Conservation (phyloP, 2,329 filamentous ascomycete species). For the Helotiales sp. region DNA sequence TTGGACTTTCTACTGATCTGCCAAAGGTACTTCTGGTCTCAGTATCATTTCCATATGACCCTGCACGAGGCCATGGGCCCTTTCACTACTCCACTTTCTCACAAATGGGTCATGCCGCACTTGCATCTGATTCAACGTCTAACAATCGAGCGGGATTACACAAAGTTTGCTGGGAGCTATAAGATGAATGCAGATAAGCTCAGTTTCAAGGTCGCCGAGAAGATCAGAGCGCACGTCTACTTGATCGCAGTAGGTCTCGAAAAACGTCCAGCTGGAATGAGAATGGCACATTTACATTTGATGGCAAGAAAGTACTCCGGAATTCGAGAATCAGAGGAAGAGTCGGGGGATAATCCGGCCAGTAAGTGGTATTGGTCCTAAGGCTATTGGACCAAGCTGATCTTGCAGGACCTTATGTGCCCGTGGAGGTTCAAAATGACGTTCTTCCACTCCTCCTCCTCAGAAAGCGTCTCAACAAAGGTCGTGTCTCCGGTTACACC, state of each 20-base stretch:
- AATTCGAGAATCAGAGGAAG: background rate
- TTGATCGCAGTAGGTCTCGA: constrained; percentile 17
- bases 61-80: constrained; percentile 27
- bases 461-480: too few relatives aligned
- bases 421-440: too few relatives aligned
- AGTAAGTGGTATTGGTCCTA: too few relatives aligned
- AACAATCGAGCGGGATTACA: constrained; percentile 35
- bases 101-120: constrained; percentile 28
- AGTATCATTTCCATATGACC: constrained; percentile 35
- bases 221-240: constrained; percentile 21
- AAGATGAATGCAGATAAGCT: constrained; percentile 14
- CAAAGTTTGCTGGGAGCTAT: constrained; percentile 28
- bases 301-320: constrained; percentile 21
- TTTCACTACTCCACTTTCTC: constrained; percentile 28
- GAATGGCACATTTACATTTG: constrained; percentile 21
- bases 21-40: constrained; percentile 36
- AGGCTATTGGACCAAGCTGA: too few relatives aligned
- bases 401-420: too few relatives aligned
- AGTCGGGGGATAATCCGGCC: background rate
- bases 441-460: too few relatives aligned
- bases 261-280: constrained; percentile 4
- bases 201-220: constrained; percentile 11
- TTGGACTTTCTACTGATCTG: too few relatives aligned
- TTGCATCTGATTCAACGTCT: constrained; percentile 29
- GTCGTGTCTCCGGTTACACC: too few relatives aligned